Evolutionary conservation across 2,329 filamentous ascomycete species (phyloP), one percentile per base, ranked within the genome.

Genomic region (Pseudogymnoascus pannorum): DNA sequence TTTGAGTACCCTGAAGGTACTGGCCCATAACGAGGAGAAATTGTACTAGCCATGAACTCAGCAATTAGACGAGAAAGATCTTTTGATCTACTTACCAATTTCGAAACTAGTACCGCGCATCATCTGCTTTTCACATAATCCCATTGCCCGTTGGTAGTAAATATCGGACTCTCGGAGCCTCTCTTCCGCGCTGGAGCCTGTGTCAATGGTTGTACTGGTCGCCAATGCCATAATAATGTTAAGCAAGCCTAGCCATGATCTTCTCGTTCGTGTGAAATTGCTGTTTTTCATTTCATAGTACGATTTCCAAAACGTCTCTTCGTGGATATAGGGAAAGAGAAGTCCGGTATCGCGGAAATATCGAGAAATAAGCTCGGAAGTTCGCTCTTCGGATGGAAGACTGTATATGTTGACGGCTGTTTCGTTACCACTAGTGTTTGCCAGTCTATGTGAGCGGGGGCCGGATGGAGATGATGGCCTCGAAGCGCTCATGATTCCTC

Each of bases 1-100:
- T 77, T 36, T 81, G 78, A 0, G 80, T 82, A 1, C 81, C 79
- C 65, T 84, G 80, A 0, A 83, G 72, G 61, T 83, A 83, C 57
- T 80, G 78, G 4, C 75, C 75, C 64, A 78, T 74, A 0, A 83
- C 62, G 0, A 84, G 71, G 6, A 82, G 72, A 42, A 75, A 76
- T 66, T 82, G 79, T 0, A 82, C 79, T 75, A 60, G 12, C 57
- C 5, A 8, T 24, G n/a, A 9, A n/a, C 16, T 40, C 24, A 24
- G 12, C 20, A 54, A 26, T 22, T 22, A 29, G n/a, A 38, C 35
- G 18, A 38, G n/a, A 38, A 38, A 38, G n/a, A 38, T 8, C 16
- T 16, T 38, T n/a, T 24, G 14, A 22, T 33, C 31, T 20, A 58
- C 36, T 59, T 69, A 76, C 75, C 74, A 40, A 74, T 73, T 65